A percentile compares a stretch with the other conserved stretches of the same genome.
Conservation (phyloP, 768 basidiomycete species). For the Fistulinella prunicolor region DNA sequence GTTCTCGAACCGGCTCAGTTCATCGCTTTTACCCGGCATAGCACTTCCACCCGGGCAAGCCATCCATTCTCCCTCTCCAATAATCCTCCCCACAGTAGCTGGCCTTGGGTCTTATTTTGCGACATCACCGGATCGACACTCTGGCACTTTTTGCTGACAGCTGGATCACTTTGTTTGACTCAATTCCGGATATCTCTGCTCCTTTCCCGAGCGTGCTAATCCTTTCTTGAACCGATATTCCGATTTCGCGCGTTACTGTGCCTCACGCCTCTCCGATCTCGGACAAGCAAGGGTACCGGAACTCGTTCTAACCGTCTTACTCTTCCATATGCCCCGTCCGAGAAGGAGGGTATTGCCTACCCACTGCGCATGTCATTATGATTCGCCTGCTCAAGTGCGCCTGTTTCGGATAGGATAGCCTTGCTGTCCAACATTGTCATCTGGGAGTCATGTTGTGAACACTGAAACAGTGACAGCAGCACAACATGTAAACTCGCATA, state of each 20-base stretch:
- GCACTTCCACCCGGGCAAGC: constrained; percentile 2
- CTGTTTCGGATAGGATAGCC: constrained; percentile 7
- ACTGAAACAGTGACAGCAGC: constrained; percentile 6
- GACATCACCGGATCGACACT: constrained; percentile 25
- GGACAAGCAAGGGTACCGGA: too few species aligned
- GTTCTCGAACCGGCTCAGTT: constrained; percentile 21
- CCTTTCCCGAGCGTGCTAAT: neutral
- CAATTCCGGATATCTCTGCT: neutral
- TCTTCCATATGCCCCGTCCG: neutral
- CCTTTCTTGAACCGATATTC: neutral
- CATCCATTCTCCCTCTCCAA: neutral
- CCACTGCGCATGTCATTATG: constrained; percentile 16
- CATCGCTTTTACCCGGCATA: constrained; percentile 5
- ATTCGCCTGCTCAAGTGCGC: constrained; percentile 5
- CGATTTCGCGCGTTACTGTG: neutral
- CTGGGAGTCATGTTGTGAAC: neutral
- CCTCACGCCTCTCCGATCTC: neutral
- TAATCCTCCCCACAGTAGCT: neutral
- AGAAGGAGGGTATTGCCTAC: too few species aligned
- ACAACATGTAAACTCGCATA: constrained; percentile 5
- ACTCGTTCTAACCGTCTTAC: constrained; percentile 1
- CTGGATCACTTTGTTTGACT: neutral
- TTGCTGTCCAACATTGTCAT: neutral
- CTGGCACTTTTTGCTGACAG: neutral
- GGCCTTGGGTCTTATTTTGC: constrained; percentile 19